Conservation (phyloP, 202 grass and related monocot genomes). For the Musa balbisiana region DNA sequence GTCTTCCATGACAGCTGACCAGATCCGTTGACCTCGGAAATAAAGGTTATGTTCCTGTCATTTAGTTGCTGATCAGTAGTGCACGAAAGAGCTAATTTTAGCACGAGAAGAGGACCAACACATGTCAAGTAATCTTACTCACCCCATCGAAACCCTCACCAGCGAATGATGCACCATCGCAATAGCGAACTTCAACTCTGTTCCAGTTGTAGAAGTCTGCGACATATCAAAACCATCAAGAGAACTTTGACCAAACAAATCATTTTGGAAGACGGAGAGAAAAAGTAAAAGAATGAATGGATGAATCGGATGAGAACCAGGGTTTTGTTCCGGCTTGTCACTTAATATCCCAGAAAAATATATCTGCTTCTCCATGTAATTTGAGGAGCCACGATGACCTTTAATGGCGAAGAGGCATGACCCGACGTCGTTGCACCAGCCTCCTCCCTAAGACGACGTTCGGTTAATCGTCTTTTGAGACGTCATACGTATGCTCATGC, state of each 20-base stretch:
- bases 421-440: conserved; percentile 71
- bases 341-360: conserved; percentile 64
- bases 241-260: background rate
- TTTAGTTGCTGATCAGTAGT: too few species aligned
- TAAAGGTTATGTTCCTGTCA: conserved; percentile 28
- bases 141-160: conserved; percentile 47
- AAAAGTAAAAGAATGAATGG: too few species aligned
- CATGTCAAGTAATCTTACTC: background rate
- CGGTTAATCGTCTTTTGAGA: background rate
- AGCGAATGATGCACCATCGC: conserved; percentile 40
- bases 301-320: conserved; percentile 29
- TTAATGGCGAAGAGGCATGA: conserved; percentile 44
- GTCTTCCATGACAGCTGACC: conserved; percentile 49
- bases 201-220: conserved; percentile 97
- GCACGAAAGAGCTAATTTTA: too few species aligned
- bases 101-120: too few species aligned
- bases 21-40: conserved; percentile 83
- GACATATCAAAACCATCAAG: too few species aligned
- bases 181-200: conserved; percentile 41
- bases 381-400: conserved; percentile 54
- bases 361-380: conserved; percentile 60
- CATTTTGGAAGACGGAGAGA: too few species aligned
- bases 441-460: conserved; percentile 46
- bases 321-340: conserved; percentile 42
- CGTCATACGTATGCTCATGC: too few species aligned